phyloP scores from a whole-genome alignment of 2,329 filamentous ascomycete genomes.

The Ambrosiella xylebori region DNA sequence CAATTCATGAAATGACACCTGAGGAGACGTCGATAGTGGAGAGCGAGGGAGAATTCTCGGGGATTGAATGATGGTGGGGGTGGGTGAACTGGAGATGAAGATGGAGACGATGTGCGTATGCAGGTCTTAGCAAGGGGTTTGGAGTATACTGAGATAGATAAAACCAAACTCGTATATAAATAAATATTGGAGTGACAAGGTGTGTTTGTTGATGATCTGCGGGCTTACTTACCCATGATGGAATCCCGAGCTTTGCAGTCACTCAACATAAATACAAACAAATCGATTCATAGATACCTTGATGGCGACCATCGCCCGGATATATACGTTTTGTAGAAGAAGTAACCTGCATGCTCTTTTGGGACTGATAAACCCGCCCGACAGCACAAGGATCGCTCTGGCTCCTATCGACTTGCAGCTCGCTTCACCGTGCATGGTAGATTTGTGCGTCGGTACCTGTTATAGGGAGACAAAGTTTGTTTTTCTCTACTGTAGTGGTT shows the following conservation, averaged over 20 bases:
- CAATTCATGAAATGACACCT: not conserved
- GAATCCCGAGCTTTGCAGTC: too few relatives aligned
- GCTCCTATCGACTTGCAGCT: not conserved
- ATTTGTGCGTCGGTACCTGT: too few relatives aligned
- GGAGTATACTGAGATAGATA: not conserved
- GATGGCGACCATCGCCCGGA: not conserved
- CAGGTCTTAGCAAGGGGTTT: not conserved
- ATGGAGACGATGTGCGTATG: not conserved
- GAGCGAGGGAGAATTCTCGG: slow-evolving; percentile 1
- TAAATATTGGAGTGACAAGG: not conserved
- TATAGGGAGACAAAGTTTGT: too few relatives aligned
- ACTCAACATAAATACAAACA: too few relatives aligned
- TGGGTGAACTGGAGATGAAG: not conserved
- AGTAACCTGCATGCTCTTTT: not conserved
- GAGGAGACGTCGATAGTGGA: not conserved
- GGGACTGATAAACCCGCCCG: not conserved
- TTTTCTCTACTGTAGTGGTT: too few relatives aligned
- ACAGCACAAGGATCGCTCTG: not conserved
- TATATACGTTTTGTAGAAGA: not conserved
- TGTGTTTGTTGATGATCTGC: not conserved
- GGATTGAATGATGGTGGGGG: not conserved
- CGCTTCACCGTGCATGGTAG: not conserved
- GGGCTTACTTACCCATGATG: not conserved
- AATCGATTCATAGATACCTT: too few relatives aligned
- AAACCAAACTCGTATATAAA: not conserved